Evolutionary conservation across 2,329 filamentous ascomycete species (phyloP).

Genomic region (Hirsutella thompsonii): DNA sequence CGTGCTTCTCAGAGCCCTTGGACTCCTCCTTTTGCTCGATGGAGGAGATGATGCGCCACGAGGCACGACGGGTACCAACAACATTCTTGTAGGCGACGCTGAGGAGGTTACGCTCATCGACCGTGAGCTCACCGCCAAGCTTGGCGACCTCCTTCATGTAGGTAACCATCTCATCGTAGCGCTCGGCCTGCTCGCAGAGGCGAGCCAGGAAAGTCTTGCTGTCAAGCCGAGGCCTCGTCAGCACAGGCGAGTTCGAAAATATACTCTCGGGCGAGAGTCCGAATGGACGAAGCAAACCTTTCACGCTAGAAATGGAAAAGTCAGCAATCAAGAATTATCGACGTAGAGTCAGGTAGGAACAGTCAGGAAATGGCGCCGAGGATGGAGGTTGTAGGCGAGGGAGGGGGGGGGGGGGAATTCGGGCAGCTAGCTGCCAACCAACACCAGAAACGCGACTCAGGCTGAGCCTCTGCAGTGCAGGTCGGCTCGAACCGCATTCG

Average conservation of each 20-base stretch:
- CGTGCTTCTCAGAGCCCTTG: slow-evolving; percentile 94
- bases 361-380: too few relatives aligned
- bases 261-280: background rate
- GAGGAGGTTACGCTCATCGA: slow-evolving; percentile 97
- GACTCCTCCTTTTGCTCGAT: slow-evolving; percentile 99
- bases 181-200: slow-evolving; percentile 99
- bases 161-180: slow-evolving; percentile 99
- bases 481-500: background rate
- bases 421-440: slow-evolving; percentile 1
- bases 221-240: slow-evolving; percentile 9
- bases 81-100: slow-evolving; percentile 99
- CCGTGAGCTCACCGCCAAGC: slow-evolving; percentile 65
- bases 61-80: slow-evolving; percentile 92
- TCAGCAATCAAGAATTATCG: slow-evolving; percentile 16
- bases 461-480: background rate
- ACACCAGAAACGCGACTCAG: background rate
- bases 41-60: slow-evolving; percentile 98
- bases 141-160: slow-evolving; percentile 99
- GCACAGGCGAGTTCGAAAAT: background rate
- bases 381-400: too few relatives aligned
- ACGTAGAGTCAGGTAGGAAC: too few relatives aligned
- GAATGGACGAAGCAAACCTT: slow-evolving; percentile 38
- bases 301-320: slow-evolving; percentile 42
- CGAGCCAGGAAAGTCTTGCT: slow-evolving; percentile 99
- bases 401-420: background rate